A percentile compares a stretch with the other conserved stretches of the same genome.
phyloP scores from a whole-genome alignment of 176 grass and related monocot species.

The Bolboschoenus planiculmis region DNA sequence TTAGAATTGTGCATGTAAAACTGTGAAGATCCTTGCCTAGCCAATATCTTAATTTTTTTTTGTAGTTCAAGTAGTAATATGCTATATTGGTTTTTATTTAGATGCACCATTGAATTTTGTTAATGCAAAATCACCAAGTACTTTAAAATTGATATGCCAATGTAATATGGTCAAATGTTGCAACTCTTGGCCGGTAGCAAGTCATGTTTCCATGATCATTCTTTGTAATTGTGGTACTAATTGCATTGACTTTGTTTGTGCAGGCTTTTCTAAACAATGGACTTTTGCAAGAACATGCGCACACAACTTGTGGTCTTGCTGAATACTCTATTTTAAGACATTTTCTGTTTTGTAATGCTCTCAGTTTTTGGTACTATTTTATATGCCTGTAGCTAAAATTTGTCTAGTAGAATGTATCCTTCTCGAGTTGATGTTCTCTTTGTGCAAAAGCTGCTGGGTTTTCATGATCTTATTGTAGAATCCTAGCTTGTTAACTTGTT shows the following conservation, averaged over 20 bases:
- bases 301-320: background rate
- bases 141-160: background rate
- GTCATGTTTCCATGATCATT: background rate
- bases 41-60: background rate
- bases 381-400: constrained; percentile 6
- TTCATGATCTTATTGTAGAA: background rate
- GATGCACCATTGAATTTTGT: background rate
- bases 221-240: background rate
- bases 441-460: background rate
- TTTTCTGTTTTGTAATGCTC: constrained; percentile 6
- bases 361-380: background rate
- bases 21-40: background rate
- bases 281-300: background rate
- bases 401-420: background rate
- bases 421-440: background rate
- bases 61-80: background rate
- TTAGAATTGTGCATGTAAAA: background rate
- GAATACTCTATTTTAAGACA: background rate
- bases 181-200: background rate
- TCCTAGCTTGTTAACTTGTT: background rate
- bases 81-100: background rate
- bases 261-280: background rate
- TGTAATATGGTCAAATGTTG: background rate
- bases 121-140: background rate
- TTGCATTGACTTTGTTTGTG: background rate